These are phyloP conservation scores for Camelina hispida DNA, from an alignment of 345 rosid species.

Conservation along the genomic window DNA sequence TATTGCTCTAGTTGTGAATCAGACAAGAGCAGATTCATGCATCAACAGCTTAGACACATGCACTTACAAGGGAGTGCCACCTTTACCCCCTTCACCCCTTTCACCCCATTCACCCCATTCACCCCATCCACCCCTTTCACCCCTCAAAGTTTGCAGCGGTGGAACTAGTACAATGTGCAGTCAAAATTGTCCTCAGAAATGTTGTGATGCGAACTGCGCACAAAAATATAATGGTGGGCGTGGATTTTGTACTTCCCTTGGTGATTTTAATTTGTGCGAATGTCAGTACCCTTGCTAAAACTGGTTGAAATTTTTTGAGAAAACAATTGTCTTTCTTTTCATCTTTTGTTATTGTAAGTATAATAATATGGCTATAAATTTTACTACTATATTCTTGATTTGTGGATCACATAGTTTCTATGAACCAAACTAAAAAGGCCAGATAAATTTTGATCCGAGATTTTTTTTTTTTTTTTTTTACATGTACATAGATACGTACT, in stretches of 20 bases:
- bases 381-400: too few relatives aligned
- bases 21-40: not conserved
- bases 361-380: too few relatives aligned
- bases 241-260: slow-evolving; percentile 29
- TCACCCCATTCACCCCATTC: too few relatives aligned
- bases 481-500: too few relatives aligned
- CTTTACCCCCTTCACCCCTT: not conserved
- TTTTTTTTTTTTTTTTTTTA: too few relatives aligned
- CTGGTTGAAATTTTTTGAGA: too few relatives aligned
- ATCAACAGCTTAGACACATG: slow-evolving; percentile 20
- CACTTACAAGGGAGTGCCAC: not conserved
- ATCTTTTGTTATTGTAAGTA: too few relatives aligned
- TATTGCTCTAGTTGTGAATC: slow-evolving; percentile 8
- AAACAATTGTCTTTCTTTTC: too few relatives aligned
- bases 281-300: slow-evolving; percentile 30
- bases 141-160: not conserved
- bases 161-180: not conserved
- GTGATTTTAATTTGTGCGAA: slow-evolving; percentile 8
- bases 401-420: too few relatives aligned
- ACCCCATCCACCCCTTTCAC: not conserved
- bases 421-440: too few relatives aligned
- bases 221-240: slow-evolving; percentile 21
- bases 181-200: not conserved
- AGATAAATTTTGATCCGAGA: too few relatives aligned
- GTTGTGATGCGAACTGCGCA: slow-evolving; percentile 26